phyloP scores from a whole-genome alignment of 495 filamentous ascomycete genomes.

The Immersiella caudata region DNA sequence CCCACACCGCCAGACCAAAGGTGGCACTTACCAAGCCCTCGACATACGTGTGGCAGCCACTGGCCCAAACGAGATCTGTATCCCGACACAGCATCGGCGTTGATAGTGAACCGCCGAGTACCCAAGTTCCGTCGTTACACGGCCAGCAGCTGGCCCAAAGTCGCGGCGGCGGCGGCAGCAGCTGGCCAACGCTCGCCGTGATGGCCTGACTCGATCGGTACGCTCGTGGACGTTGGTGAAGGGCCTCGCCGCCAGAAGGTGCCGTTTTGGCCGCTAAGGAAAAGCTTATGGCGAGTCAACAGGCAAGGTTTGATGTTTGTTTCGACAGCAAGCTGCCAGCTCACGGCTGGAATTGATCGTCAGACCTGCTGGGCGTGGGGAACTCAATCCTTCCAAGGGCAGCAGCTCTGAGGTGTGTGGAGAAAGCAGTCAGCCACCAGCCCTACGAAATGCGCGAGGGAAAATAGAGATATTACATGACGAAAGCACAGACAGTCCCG shows the following conservation, averaged over 20 bases:
- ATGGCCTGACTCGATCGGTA: constrained; percentile 11
- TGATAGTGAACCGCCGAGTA: constrained; percentile 3
- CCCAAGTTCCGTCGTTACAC: neutral
- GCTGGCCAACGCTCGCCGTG: constrained; percentile 8
- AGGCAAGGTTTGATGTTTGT: neutral
- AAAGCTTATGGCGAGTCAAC: neutral
- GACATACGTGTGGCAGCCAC: constrained; percentile 10
- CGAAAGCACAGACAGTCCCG: constrained; percentile 13
- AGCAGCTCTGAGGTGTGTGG: neutral
- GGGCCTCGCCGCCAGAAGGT: no score
- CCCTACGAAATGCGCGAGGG: constrained; percentile 22
- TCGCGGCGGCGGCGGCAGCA: neutral
- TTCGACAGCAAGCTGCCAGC: neutral
- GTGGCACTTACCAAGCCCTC: constrained; percentile 8
- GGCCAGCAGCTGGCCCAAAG: neutral
- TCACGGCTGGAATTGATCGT: neutral
- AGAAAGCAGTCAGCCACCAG: constrained; percentile 21
- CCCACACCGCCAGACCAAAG: constrained; percentile 9
- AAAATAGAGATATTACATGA: constrained; percentile 26
- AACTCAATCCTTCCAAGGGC: neutral
- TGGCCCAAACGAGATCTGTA: constrained; percentile 10
- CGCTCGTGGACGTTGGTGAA: neutral
- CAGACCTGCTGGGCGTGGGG: neutral
- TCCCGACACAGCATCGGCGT: constrained; percentile 6
- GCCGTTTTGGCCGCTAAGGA: neutral